Evolutionary conservation across 257 asterid genomes (phyloP), one percentile per base, ranked within the genome.

Genomic region (Capsicum rhomboideum): DNA sequence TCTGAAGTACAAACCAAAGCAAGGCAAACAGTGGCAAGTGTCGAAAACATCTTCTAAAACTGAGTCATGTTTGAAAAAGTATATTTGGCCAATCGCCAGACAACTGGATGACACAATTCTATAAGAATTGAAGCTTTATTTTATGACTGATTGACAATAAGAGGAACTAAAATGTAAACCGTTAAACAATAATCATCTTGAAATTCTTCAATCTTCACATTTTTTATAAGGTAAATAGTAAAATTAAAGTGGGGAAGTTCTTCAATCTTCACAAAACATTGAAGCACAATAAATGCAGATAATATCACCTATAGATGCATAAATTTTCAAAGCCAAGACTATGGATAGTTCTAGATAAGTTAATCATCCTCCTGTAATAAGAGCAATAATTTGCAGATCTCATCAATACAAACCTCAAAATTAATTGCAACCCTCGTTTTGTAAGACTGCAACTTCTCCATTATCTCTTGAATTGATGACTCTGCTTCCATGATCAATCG

Each of bases 381-480:
- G 14, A 75, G 50, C 6, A 28, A 67, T 34, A 31, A 31, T 53
- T 83, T 37, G 40, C 84, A 83, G 6, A 84, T 31, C 34, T 54
- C 78, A 63, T 64, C 80, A 46, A 82, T n/a, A 64, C 89, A 18
- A 77, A 94, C 98, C 98, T 96, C 98, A 83, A 96, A 96, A 86
- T 86, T 91, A 85, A 97, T 97, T 20, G 97, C 98, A 68, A 92
- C 93, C 79, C 98, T 88, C 13, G 95, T 93, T 86, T 90, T 97
- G 87, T 97, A 97, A 14, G 99, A 97, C 84, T 97, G 99, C 86
- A 95, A 87, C 86, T 93, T 96, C 88, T 96, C 99, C 98, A 96
- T 94, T 83, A 93, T 96, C 82, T 83, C 89, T 93, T 94, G 98
- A 88, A 96, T 93, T 63, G 89, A 94, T 66, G 74, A 66, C 46